Evolutionary conservation across 805 yeast genomes (phyloP).

Genomic region (Jamesozyma hellenica): DNA sequence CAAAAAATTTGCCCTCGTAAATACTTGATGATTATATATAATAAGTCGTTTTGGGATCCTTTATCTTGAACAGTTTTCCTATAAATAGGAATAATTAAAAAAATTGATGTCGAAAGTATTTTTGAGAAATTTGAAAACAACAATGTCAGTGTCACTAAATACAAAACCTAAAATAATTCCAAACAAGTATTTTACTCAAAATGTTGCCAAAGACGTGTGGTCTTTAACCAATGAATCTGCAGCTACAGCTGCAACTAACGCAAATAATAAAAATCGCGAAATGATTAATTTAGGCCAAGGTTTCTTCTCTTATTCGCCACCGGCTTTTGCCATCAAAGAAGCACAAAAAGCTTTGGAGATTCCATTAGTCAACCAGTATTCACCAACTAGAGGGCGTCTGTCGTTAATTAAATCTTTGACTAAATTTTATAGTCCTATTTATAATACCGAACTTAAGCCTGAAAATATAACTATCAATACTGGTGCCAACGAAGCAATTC

Average conservation of each 20-base stretch:
- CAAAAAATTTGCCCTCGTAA: no score
- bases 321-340: constrained; percentile 80
- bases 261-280: constrained; percentile 54
- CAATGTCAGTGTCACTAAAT: constrained; percentile 1
- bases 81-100: no score
- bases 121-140: constrained; percentile 7
- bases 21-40: no score
- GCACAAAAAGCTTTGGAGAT: constrained; percentile 64
- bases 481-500: constrained; percentile 95
- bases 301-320: constrained; percentile 92
- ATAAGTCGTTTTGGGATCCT: no score
- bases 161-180: constrained; percentile 15
- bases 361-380: constrained; percentile 81
- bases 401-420: constrained; percentile 61
- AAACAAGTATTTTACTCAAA: constrained; percentile 43
- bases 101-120: constrained; percentile 6
- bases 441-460: constrained; percentile 38
- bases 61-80: no score
- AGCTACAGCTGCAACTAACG: constrained; percentile 52
- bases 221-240: constrained; percentile 91
- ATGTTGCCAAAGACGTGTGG: constrained; percentile 87
- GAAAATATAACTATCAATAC: constrained; percentile 65
- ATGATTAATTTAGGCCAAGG: constrained; percentile 93
- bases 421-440: constrained; percentile 58
- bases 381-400: constrained; percentile 84